Base-by-base conservation (phyloP, 2,329 filamentous ascomycete species). In the Elsinoe ampelina region DNA sequence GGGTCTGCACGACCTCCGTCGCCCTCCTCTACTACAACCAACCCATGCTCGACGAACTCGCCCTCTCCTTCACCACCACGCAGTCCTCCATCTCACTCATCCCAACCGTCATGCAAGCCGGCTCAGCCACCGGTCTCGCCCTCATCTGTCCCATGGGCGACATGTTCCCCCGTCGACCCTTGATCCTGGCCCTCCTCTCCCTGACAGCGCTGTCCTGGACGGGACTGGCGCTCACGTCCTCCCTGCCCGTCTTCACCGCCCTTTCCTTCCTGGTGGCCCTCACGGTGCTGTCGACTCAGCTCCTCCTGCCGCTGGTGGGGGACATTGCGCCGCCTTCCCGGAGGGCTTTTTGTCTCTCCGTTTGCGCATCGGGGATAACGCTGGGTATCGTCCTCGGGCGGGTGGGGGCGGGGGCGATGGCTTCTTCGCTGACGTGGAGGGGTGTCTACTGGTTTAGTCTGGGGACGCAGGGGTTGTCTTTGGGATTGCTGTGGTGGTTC, bases 11-110 rank as follows among this genome's bases (percentile, higher is more conserved):
- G 2, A 83, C 89, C 62, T 88, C 85, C 0, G 87, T 91, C 6
- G 86, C 86, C n/a, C 91, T 90, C 62, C 73, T 92, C 2, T 92
- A 92, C 71, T 90, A 92, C 70, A 87, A 81, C 59, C 87, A 91
- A 64, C 86, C 87, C 0, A 87, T 92, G 45, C 73, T 92, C 20
- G 88, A 89, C 65, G 80, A 86, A 50, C 77, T 93, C 36, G 87
- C 88, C 0, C 68, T 75, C 8, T 84, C 86, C 12, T 92, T 93
- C 65, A 65, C 78, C 55, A 83, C 92, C 48, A 78, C 76, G 6
- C 85, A 89, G 64, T 85, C 89, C 64, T 75, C 78, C 55, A 82
- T 87, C 0, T 75, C 80, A 3, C 71, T 81, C 42, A 82, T 92
- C 20, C 86, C 88, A 1, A 92, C 88, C 0, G 72, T 90, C 43